A percentile compares a stretch with the other conserved stretches of the same genome.
phyloP scores from a whole-genome alignment of 2,329 filamentous ascomycete genomes.

The Clarireedia sp. region DNA sequence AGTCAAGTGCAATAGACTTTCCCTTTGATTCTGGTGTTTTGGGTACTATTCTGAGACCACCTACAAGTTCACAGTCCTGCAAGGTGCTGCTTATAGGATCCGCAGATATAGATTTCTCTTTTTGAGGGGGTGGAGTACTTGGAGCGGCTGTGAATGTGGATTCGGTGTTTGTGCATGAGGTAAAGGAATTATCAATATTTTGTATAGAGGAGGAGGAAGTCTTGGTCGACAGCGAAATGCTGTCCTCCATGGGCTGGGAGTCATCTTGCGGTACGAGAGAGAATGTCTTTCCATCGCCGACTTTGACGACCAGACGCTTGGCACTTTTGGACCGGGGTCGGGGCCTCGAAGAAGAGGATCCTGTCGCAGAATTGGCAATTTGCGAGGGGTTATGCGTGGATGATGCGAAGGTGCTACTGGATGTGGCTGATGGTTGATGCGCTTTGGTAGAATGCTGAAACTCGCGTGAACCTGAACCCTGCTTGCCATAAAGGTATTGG shows the following conservation, averaged over 20 bases:
- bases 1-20: constrained; percentile 17
- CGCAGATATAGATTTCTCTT: constrained; percentile 22
- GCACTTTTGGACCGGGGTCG: constrained; percentile 19
- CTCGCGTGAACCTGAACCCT: constrained; percentile 21
- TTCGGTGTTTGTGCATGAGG: constrained; percentile 23
- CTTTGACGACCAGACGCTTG: constrained; percentile 25
- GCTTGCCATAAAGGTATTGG: constrained; percentile 7
- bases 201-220: constrained; percentile 22
- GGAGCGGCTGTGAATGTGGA: constrained; percentile 14
- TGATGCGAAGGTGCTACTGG: constrained; percentile 20
- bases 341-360: constrained; percentile 22
- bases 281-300: constrained; percentile 27
- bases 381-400: constrained; percentile 21
- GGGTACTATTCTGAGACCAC: constrained; percentile 30
- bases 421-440: constrained; percentile 10
- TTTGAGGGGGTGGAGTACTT: constrained; percentile 21
- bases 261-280: constrained; percentile 24
- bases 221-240: constrained; percentile 15
- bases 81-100: constrained; percentile 28
- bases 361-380: constrained; percentile 22
- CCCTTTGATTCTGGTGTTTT: constrained; percentile 29
- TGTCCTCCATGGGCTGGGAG: constrained; percentile 16
- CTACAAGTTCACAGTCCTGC: constrained; percentile 29
- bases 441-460: constrained; percentile 24
- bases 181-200: constrained; percentile 23